Evolutionary conservation across 768 basidiomycete species (phyloP).

Genomic region (Leccinum fibrillosum): DNA sequence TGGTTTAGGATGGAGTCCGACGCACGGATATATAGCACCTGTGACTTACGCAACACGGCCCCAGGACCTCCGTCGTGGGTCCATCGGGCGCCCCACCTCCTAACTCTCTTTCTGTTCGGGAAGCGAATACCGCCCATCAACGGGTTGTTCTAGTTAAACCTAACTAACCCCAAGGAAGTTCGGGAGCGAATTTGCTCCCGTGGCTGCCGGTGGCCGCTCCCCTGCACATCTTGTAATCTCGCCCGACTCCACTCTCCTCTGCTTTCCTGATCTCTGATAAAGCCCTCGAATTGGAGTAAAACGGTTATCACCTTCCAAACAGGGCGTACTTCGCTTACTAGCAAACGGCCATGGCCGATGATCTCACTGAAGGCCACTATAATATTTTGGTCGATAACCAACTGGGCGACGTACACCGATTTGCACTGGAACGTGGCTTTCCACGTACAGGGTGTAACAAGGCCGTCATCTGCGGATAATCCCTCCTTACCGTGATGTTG

Average conservation of each 20-base stretch:
- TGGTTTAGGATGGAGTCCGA: not conserved
- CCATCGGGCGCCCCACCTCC: not conserved
- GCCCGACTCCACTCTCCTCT: not conserved
- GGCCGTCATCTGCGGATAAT: not conserved
- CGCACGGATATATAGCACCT: not conserved
- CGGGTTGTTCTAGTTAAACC: too few species aligned
- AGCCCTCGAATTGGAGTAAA: not conserved
- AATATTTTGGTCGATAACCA: not conserved
- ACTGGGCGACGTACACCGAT: not conserved
- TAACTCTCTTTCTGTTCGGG: not conserved
- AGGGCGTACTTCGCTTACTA: not conserved
- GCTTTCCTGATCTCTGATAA: not conserved
- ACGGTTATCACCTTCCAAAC: not conserved
- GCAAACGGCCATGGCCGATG: not conserved
- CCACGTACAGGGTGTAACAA: not conserved
- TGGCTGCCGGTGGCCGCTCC: not conserved
- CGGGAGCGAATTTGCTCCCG: not conserved
- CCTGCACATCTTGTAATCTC: not conserved
- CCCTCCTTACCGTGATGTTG: not conserved
- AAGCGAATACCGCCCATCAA: not conserved
- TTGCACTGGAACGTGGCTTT: not conserved
- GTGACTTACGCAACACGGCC: not conserved
- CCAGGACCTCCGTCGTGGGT: not conserved
- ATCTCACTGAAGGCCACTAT: not conserved
- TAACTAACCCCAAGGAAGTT: not conserved